These are phyloP conservation scores for Elongisporangium prolatum DNA, from an alignment of 352 stramenopile species.

Conservation along the genomic window DNA sequence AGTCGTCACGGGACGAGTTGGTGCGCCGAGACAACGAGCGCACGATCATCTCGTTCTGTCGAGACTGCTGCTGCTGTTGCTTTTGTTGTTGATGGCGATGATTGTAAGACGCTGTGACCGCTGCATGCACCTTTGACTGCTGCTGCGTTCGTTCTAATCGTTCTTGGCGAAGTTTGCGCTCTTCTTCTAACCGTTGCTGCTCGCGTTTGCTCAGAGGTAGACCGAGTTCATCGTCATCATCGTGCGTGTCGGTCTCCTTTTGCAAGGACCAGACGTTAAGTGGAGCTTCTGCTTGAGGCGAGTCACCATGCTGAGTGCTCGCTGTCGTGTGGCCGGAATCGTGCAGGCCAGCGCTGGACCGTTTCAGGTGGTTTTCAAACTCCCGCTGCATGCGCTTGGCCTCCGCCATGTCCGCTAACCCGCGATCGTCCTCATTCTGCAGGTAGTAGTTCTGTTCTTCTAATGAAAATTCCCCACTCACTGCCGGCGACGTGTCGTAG, in stretches of 20 bases:
- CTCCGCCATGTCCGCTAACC: constrained; percentile 52
- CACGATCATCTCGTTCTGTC: background rate
- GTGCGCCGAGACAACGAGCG: background rate
- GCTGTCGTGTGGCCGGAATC: background rate
- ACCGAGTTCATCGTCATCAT: constrained; percentile 27
- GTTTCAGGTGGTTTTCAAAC: constrained; percentile 49
- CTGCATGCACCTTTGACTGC: constrained; percentile 9
- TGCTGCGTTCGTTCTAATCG: constrained; percentile 19
- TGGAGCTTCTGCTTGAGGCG: constrained; percentile 4
- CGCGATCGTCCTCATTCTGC: constrained; percentile 39
- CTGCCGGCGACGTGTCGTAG: constrained; percentile 39
- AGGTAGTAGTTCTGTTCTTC: constrained; percentile 61
- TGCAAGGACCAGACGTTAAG: background rate
- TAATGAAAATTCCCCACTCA: constrained; percentile 26
- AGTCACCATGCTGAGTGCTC: constrained; percentile 5
- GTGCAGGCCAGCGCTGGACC: constrained; percentile 10
- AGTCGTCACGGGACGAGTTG: background rate
- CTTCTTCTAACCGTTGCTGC: constrained; percentile 16
- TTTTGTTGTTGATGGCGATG: constrained; percentile 4
- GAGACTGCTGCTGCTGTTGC: background rate
- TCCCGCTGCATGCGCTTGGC: constrained; percentile 62
- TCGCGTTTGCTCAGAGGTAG: constrained; percentile 25
- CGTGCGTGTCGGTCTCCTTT: constrained; percentile 4
- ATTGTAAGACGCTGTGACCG: constrained; percentile 7
- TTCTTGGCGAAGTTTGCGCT: constrained; percentile 16